A percentile compares a stretch with the other conserved stretches of the same genome.
phyloP scores from a whole-genome alignment of 2,329 filamentous ascomycete genomes.

The Penicillium capsulatum region DNA sequence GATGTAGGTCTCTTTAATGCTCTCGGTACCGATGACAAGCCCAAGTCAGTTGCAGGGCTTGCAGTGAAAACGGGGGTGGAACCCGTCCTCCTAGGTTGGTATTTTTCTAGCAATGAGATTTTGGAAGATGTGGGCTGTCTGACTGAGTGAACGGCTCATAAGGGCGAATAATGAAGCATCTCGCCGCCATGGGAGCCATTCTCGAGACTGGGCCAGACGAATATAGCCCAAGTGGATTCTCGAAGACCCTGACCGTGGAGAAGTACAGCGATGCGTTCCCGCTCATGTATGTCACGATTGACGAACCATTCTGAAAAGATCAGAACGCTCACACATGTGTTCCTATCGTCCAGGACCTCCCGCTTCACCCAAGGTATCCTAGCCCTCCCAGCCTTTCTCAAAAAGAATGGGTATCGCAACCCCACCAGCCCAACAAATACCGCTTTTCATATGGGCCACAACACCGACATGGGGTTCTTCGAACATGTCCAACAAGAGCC shows the following conservation, averaged over 20 bases:
- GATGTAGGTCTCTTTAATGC: slow-evolving; percentile 22
- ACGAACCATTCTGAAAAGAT: too few species aligned
- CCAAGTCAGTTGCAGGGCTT: slow-evolving; percentile 21
- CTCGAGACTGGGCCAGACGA: slow-evolving; percentile 30
- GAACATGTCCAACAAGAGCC: slow-evolving; percentile 24
- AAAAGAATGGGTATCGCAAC: slow-evolving; percentile 25
- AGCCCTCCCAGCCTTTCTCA: slow-evolving; percentile 25
- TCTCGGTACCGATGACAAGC: slow-evolving; percentile 19
- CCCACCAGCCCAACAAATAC: slow-evolving; percentile 24
- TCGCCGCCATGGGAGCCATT: slow-evolving; percentile 35
- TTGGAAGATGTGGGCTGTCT: too few species aligned
- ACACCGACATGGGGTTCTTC: slow-evolving; percentile 28
- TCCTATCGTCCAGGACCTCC: slow-evolving; percentile 20
- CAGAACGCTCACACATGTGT: too few species aligned
- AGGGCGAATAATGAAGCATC: slow-evolving; percentile 34
- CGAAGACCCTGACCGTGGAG: slow-evolving; percentile 23
- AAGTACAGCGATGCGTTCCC: slow-evolving; percentile 21
- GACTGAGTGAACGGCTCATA: not conserved
- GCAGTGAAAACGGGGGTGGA: slow-evolving; percentile 17
- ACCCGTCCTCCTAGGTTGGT: slow-evolving; percentile 2
- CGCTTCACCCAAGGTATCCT: slow-evolving; percentile 24
- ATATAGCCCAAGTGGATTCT: slow-evolving; percentile 33
- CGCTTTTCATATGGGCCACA: slow-evolving; percentile 27
- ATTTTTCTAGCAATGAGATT: too few species aligned
- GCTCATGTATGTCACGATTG: slow-evolving; percentile 27